A percentile compares a stretch with the other conserved stretches of the same genome.
phyloP scores from a whole-genome alignment of 1,284 basidiomycete species.

The Ceratobasidium papillatum region DNA sequence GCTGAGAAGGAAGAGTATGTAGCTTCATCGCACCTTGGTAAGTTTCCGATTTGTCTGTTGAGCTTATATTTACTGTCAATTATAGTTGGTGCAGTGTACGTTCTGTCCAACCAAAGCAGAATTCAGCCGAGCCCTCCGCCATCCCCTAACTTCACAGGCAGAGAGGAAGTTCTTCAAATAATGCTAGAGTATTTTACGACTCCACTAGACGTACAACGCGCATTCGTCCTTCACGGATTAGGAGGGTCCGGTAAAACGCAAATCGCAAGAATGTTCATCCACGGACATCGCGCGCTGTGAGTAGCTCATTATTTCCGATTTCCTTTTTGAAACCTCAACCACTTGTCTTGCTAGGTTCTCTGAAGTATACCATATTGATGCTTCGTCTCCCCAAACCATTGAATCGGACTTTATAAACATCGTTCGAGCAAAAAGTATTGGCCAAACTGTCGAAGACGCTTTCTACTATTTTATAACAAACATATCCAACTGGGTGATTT shows the following conservation, averaged over 20 bases:
- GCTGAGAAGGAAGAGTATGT: not conserved
- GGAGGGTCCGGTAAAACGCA: conserved; percentile 27
- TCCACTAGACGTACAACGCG: not conserved
- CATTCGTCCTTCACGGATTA: conserved; percentile 18
- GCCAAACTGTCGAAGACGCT: not conserved
- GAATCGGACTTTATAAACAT: not conserved
- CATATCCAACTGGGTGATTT: not conserved
- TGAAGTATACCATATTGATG: conserved; percentile 16
- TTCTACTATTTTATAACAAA: conserved; percentile 7
- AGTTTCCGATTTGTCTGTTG: not conserved
- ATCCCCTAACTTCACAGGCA: not conserved
- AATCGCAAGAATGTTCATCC: conserved; percentile 13
- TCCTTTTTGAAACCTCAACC: not conserved
- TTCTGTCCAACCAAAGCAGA: not conserved
- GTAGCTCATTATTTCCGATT: not conserved
- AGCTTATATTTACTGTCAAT: not conserved
- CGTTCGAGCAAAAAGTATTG: not conserved
- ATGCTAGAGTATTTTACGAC: not conserved
- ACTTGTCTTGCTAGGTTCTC: not conserved
- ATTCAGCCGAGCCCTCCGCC: not conserved
- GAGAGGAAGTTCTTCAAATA: not conserved
- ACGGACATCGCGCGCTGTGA: not conserved
- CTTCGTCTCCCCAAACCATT: not conserved
- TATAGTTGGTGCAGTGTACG: not conserved
- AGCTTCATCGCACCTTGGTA: not conserved